phyloP scores from a whole-genome alignment of 2,329 filamentous ascomycete genomes.

The Colletotrichum brevisporum region DNA sequence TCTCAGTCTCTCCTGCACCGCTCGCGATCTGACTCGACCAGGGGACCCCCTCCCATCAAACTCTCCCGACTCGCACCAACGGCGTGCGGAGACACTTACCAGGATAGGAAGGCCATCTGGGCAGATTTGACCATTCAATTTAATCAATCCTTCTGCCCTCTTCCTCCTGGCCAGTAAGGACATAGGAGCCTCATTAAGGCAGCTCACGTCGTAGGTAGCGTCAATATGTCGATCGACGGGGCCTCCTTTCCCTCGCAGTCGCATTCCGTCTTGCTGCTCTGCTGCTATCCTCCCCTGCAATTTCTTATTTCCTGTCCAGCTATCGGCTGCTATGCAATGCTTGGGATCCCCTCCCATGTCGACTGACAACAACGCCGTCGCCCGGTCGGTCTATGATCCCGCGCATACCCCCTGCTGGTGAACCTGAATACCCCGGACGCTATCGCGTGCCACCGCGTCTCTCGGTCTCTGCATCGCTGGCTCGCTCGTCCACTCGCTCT shows the following conservation, averaged over 20 bases:
- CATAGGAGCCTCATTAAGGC: slow-evolving; percentile 34
- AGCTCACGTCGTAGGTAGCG: slow-evolving; percentile 25
- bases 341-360: slow-evolving; percentile 1
- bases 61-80: slow-evolving; percentile 22
- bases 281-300: slow-evolving; percentile 27
- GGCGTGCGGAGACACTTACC: slow-evolving; percentile 27
- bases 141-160: slow-evolving; percentile 18
- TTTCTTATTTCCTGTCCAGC: slow-evolving; percentile 22
- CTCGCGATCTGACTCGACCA: not conserved
- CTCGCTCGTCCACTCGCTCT: not conserved
- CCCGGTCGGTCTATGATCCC: slow-evolving; percentile 11
- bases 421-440: slow-evolving; percentile 8
- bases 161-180: slow-evolving; percentile 10
- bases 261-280: slow-evolving; percentile 3
- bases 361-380: not conserved
- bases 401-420: not conserved
- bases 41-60: slow-evolving; percentile 1
- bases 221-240: slow-evolving; percentile 25
- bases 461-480: not conserved
- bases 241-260: slow-evolving; percentile 1
- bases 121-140: slow-evolving; percentile 5
- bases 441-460: slow-evolving; percentile 29
- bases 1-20: not conserved
- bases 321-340: slow-evolving; percentile 12
- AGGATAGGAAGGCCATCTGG: slow-evolving; percentile 35